Percentiles rank a stretch among this genome's conserved stretches.
Conservation (phyloP, 495 filamentous ascomycete genomes). For the Extremus antarcticus region DNA sequence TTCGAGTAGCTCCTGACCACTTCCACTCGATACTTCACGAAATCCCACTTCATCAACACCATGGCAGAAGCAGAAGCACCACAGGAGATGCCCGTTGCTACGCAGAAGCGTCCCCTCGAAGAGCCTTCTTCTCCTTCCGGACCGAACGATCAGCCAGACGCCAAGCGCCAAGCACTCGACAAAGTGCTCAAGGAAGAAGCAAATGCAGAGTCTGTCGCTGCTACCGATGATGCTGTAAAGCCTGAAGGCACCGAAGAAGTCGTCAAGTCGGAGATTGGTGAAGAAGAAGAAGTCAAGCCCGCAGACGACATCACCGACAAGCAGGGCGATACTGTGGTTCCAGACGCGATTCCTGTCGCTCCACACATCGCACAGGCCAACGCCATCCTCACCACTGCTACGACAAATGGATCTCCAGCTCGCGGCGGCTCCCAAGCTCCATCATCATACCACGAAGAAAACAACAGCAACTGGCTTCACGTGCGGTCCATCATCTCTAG, state of each 20-base stretch:
- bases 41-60: too few relatives aligned
- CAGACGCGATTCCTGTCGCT: slow-evolving; percentile 68
- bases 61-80: slow-evolving; percentile 5
- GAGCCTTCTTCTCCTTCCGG: slow-evolving; percentile 91
- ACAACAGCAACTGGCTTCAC: slow-evolving; percentile 94
- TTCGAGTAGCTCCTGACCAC: slow-evolving; percentile 23
- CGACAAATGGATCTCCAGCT: slow-evolving; percentile 36
- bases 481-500: slow-evolving; percentile 92
- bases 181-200: slow-evolving; percentile 62
- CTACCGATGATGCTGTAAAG: slow-evolving; percentile 24
- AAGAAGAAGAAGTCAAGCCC: slow-evolving; percentile 41
- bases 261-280: slow-evolving; percentile 7
- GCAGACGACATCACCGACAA: slow-evolving; percentile 31
- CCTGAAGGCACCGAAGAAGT: slow-evolving; percentile 18
- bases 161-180: slow-evolving; percentile 91
- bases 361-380: slow-evolving; percentile 39
- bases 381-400: slow-evolving; percentile 35
- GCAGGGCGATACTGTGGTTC: slow-evolving; percentile 58
- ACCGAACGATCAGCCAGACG: slow-evolving; percentile 83
- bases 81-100: slow-evolving; percentile 36
- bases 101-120: slow-evolving; percentile 88
- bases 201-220: slow-evolving; percentile 26
- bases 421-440: slow-evolving; percentile 41
- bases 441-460: slow-evolving; percentile 48
- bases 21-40: slow-evolving; percentile 18